Conservation (phyloP, 352 stramenopile species). For the Phytophthora vignae region DNA sequence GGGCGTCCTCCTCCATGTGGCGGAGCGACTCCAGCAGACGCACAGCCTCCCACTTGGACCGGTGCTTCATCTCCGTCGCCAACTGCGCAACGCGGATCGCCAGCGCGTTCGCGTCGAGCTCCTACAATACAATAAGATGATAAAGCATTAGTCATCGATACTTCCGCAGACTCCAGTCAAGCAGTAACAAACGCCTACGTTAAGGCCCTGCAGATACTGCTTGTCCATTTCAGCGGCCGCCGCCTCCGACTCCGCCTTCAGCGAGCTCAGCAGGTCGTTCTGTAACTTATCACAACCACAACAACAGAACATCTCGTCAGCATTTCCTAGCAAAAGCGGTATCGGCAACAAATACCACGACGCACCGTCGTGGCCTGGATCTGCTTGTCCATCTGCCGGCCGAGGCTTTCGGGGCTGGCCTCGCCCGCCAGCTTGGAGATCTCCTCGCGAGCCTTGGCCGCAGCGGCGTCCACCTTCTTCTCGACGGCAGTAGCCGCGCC, state of each 20-base stretch:
- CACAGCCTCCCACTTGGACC: conserved; percentile 86
- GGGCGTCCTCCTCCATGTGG: conserved; percentile 80
- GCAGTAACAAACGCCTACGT: conserved; percentile 45
- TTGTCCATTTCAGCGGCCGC: conserved; percentile 71
- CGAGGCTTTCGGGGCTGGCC: conserved; percentile 54
- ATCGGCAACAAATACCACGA: background rate
- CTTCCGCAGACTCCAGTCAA: background rate
- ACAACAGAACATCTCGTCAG: conserved; percentile 7
- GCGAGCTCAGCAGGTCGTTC: conserved; percentile 69
- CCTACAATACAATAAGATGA: conserved; percentile 33
- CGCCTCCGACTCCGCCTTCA: conserved; percentile 68
- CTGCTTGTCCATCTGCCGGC: conserved; percentile 65
- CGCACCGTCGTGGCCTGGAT: conserved; percentile 72
- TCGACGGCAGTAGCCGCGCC: conserved; percentile 46
- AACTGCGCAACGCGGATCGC: conserved; percentile 81
- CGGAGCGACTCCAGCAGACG: conserved; percentile 75
- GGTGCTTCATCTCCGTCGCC: conserved; percentile 89
- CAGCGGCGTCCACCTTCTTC: conserved; percentile 72
- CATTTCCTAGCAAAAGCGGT: background rate
- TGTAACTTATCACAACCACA: conserved; percentile 23
- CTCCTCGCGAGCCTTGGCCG: conserved; percentile 65
- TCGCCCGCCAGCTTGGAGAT: conserved; percentile 65
- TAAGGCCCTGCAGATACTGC: conserved; percentile 76
- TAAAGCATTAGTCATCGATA: conserved; percentile 4
- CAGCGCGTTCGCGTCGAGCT: conserved; percentile 74